phyloP scores from a whole-genome alignment of 1,284 basidiomycete species.

The Gyrodon tennesseensis region DNA sequence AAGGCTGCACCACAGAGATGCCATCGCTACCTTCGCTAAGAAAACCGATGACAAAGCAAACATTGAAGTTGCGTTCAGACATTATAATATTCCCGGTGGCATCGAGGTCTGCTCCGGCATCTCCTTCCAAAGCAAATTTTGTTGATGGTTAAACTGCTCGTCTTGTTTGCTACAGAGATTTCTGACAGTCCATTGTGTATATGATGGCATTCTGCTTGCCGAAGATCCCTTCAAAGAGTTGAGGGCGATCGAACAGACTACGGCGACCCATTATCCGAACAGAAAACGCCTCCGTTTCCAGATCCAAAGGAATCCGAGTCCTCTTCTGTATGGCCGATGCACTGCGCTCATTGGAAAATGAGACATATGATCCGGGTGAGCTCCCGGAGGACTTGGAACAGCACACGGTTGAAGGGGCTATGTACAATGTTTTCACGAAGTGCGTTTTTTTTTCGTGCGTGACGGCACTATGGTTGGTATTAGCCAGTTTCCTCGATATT shows the following conservation, averaged over 20 bases:
- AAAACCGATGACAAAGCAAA: constrained; percentile 22
- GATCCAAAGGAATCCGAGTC: not conserved
- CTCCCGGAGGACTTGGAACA: constrained; percentile 7
- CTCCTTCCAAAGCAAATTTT: not conserved
- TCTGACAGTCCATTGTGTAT: constrained; percentile 25
- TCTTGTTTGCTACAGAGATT: constrained; percentile 1
- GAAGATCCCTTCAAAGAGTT: constrained; percentile 20
- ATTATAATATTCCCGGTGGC: constrained; percentile 3
- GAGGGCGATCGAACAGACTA: constrained; percentile 7
- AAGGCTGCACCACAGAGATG: constrained; percentile 15
- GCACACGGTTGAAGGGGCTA: not conserved
- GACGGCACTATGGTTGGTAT: constrained; percentile 6
- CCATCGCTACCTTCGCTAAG: constrained; percentile 15
- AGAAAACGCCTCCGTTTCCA: not conserved
- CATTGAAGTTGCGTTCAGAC: constrained; percentile 25
- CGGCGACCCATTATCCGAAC: constrained; percentile 5
- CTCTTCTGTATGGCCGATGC: constrained; percentile 14
- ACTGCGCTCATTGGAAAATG: constrained; percentile 5
- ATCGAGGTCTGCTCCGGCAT: constrained; percentile 13
- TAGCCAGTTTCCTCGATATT: constrained; percentile 22
- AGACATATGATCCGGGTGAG: constrained; percentile 10
- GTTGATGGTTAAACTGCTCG: not conserved
- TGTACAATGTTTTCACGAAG: constrained; percentile 12
- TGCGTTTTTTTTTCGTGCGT: constrained; percentile 2
- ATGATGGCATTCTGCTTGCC: constrained; percentile 16